Evolutionary conservation across 179 eudicot genomes (phyloP), one percentile per base, ranked within the genome.

Genomic region (Corrigiola litoralis): DNA sequence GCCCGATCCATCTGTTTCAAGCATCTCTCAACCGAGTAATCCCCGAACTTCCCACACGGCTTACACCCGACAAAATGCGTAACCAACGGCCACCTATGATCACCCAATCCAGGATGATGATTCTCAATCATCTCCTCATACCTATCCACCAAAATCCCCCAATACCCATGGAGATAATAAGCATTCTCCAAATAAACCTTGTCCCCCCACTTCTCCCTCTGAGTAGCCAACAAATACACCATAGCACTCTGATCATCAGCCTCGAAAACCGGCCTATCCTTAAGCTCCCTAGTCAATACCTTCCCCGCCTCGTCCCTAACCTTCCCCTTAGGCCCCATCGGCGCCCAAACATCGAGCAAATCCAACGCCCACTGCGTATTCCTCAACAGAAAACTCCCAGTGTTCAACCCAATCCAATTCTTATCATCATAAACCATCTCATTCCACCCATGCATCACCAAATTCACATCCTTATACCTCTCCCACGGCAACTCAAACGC

Each of bases 241-340:
- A 72, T 49, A 41, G 76, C 76, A 14, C 65, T 56, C n/a, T 72
- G 76, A 66, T 72, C 76, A 59, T 72, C 76, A 2, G 76, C 76
- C 52, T 72, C 76, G 28, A 72, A 72, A 49, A 61, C 60, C 0
- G 76, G 76, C 49, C 76, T 38, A 25, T 55, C 76, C 44, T 66
- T 61, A 42, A 72, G 63, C 24, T 49, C 33, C 27, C 66, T 40
- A 16, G 76, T 61, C 70, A 66, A 23, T 8, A 72, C 41, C 40
- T 21, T 48, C 23, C 76, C 76, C 0, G 76, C 76, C 34, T 72
- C 76, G 1, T 72, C 76, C 57, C 76, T 31, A 14, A 67, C 28
- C 46, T 38, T 20, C 1, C 76, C 76, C 53, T 66, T 66, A 0
- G 76, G 76, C 7, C 76, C 76, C 76, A 72, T 72, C 0, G 76